Percentiles rank a stretch among this genome's conserved stretches.
phyloP scores from a whole-genome alignment of 306 rosid species.

The Prinsepia uniflora region DNA sequence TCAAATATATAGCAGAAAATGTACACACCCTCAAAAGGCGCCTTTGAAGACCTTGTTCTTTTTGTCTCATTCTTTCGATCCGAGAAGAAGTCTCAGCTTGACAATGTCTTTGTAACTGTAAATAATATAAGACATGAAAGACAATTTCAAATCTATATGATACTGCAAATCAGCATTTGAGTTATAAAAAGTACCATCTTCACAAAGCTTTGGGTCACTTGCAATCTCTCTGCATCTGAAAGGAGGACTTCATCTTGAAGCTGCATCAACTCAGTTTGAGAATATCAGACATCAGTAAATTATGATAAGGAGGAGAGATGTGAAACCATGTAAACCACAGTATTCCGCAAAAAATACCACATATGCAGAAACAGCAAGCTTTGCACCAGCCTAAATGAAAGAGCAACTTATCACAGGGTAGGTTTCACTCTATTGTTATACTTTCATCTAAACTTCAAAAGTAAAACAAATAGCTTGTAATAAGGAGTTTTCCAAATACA shows the following conservation, averaged over 20 bases:
- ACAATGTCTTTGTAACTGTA: conserved; percentile 95
- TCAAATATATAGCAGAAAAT: conserved; percentile 17
- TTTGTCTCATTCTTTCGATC: conserved; percentile 84
- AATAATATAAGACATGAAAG: conserved; percentile 7
- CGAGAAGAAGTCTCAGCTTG: conserved; percentile 89
- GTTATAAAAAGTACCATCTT: conserved; percentile 55
- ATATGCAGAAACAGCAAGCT: too few species aligned
- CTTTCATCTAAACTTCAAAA: background rate
- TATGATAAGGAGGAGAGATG: background rate
- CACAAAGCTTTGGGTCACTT: conserved; percentile 91
- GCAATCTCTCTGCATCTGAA: conserved; percentile 87
- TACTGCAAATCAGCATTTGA: background rate
- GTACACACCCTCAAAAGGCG: conserved; percentile 73
- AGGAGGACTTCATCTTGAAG: conserved; percentile 95
- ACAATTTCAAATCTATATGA: background rate
- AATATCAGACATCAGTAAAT: conserved; percentile 10
- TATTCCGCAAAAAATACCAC: too few species aligned
- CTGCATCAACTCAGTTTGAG: conserved; percentile 39
- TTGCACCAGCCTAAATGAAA: too few species aligned
- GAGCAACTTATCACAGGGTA: background rate
- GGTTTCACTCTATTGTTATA: background rate
- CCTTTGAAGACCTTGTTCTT: conserved; percentile 88
- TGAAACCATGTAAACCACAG: background rate
- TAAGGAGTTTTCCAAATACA: background rate
- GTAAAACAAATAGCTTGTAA: background rate